Evolutionary conservation across 495 filamentous ascomycete genomes (phyloP), one percentile per base, ranked within the genome.

Genomic region (Neurospora tetraspora): DNA sequence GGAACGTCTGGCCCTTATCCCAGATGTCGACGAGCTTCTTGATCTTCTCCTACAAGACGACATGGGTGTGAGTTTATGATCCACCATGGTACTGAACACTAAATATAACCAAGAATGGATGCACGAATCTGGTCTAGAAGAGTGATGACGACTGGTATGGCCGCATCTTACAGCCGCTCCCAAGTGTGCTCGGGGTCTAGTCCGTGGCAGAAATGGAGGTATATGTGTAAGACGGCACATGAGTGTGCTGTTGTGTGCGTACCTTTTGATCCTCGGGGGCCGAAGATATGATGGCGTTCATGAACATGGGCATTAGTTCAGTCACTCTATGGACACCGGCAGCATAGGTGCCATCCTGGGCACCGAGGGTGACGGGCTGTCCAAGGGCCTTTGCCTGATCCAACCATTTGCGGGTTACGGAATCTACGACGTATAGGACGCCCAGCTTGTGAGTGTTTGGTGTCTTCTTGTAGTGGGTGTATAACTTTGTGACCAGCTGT

Each of bases 401-500:
- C 88, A 97, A 89, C 94, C 96, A 99, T 84, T 94, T 93, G 83
- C 96, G 92, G 81, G 94, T 94, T 90, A 99, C 94, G 88, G 94
- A 97, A 88, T 99, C 96, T 96, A 99, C 93, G 85, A 98, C 94
- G 91, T 99, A 99, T 85, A 99, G 91, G 79, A 98, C 94, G 82
- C 96, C 96, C 85, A 99, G 86, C 85, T 99, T 99, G 88, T 98
- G 94, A 80, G 94, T 95, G 78, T 89, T 89, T 68, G 94, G 94
- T 75, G 94, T 90, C 85, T 94, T 97, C 83, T 96, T 97, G 91
- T 98, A 97, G 78, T 97, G 94, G 43, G 93, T 94, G 85, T 92
- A 97, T 78, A 99, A 90, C 79, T 97, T 98, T 79, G 97, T 93
- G 78, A 98, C 92, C 76, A 98, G 90, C 80, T 94, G 91, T 61